Evolutionary conservation across 345 rosid species (phyloP), one percentile per base, ranked within the genome.

Genomic region (Lumnitzera littorea): DNA sequence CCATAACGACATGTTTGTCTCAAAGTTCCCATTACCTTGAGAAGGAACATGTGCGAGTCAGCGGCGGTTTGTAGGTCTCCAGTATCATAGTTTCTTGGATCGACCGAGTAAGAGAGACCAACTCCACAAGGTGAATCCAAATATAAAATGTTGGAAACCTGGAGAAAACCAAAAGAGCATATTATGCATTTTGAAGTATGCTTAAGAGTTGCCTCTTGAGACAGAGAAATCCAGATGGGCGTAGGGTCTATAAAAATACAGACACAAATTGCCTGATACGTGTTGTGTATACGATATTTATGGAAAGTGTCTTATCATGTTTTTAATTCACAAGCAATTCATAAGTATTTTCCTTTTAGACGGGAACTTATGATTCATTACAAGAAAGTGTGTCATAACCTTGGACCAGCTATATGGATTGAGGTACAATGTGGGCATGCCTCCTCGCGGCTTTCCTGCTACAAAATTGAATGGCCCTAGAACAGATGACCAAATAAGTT

Each of bases 51-150:
- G 48, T 77, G 87, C 1, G 82, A 56, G 51, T 82, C 85, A 3
- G 56, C 46, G 13, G 85, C 85, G 4, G 87, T 82, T 57, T 78
- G 60, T 2, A 14, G 27, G 62, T 84, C 87, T 29, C 70, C 78
- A 0, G 77, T 84, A 10, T 0, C 16, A n/a, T 79, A 82, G 15
- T 58, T 56, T n/a, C 56, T 73, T 3, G 54, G 15, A 56, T 78
- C 67, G 52, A 47, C 55, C 2, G 69, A 73, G 65, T 77, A 84
- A 50, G 90, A 84, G 46, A 79, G 56, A 11, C 90, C 85, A 11
- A 78, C 87, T 9, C 87, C 90, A 15, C 72, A 64, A 1, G 90
- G 87, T 15, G 90, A 77, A 58, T 84, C 90, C 76, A 84, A 65
- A 59, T 82, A 84, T 17, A 84, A 75, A 4, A 80, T 69, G 70